Base-by-base conservation (phyloP, 768 basidiomycete genomes). In the Leccinum variicolor region DNA sequence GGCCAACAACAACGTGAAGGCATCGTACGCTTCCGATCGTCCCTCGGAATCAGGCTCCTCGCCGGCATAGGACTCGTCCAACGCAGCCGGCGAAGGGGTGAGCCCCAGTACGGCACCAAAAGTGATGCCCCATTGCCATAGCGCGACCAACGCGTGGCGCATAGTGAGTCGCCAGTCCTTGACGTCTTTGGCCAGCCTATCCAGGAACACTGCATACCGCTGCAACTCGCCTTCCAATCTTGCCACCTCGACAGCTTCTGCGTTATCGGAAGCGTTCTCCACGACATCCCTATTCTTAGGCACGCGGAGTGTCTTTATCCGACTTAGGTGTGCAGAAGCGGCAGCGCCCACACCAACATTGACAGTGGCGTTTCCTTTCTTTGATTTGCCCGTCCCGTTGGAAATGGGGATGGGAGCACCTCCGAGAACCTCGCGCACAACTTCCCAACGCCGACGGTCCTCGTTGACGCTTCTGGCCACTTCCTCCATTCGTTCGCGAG, bases 391-490 rank as follows among this genome's bases (percentile, higher is more conserved):
- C 8, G 74, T 70, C 59, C 74, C 73, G 64, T 75, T 75, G 68
- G 76, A 53, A 52, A 63, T 68, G 66, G 73, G 63, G 6, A 73
- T 66, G 3, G 70, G 76, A 0, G 66, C 59, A 39, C 76, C 73
- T 56, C 74, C 77, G 41, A 93, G 77, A 34, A 90, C 87, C 62
- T 87, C 87, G 62, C 85, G 87, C 8, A 94, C 84, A 39, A 92
- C 87, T 70, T 94, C 92, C 53, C 84, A 82, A 13, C 90, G 76
- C 54, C 91, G 74, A 56, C 89, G 76, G 17, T 84, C 87, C 66
- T 94, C 92, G 54, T 94, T 94, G 10, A 94, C 86, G 53, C 83
- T 83, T 62, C 82, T 75, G 0, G 90, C 89, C 6, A 90, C 84
- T 54, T 84, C 84, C 65, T 92, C 89, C 74, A 92, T 84, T 63